Conservation (phyloP, 345 rosid species). For the Boechera retrofracta region DNA sequence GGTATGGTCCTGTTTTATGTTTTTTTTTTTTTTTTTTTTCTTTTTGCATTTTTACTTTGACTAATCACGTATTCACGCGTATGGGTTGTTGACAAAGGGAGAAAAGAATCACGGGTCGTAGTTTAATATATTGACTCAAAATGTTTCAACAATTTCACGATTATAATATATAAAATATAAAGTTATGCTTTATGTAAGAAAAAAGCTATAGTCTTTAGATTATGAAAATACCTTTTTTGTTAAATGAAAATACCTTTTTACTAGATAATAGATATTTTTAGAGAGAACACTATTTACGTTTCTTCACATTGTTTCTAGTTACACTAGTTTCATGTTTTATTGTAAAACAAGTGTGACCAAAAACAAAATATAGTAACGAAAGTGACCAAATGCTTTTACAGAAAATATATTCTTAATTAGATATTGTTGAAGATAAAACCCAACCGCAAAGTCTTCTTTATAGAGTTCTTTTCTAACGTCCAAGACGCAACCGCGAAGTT, state of each 20-base stretch:
- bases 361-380: neutral
- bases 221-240: neutral
- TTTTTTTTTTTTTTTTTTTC: neutral
- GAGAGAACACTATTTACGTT: neutral
- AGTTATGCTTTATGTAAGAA: neutral
- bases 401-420: neutral
- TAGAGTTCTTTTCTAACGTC: neutral
- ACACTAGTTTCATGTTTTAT: neutral
- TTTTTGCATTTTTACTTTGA: conserved; percentile 31
- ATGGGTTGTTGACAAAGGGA: conserved; percentile 37
- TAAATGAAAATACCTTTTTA: neutral
- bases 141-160: neutral
- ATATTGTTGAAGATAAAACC: neutral
- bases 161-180: neutral
- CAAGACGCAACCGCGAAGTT: neutral
- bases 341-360: neutral
- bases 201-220: neutral
- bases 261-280: neutral
- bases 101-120: conserved; percentile 44
- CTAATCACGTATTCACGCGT: conserved; percentile 47
- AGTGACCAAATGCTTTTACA: neutral
- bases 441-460: conserved; percentile 1
- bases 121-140: conserved; percentile 34
- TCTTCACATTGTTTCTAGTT: neutral
- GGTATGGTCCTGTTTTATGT: conserved; percentile 32